Conservation (phyloP, 805 yeast genomes). For the Candida yuanshanica region DNA sequence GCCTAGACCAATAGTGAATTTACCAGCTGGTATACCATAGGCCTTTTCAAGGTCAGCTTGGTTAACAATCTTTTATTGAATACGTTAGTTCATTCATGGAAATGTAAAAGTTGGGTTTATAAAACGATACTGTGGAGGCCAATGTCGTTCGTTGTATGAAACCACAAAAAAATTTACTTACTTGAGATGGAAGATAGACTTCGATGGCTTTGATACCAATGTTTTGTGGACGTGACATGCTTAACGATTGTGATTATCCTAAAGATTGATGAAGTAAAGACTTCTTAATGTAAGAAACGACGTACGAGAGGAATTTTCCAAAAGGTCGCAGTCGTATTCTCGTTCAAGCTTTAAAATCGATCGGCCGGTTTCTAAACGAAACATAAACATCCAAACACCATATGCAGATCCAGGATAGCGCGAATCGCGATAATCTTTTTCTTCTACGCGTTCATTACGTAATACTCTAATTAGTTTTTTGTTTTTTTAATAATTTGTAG, state of each 20-base stretch:
- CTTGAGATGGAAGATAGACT: constrained; percentile 79
- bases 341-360: too few species aligned
- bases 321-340: too few species aligned
- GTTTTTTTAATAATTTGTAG: too few species aligned
- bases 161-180: too few species aligned
- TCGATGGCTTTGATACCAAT: constrained; percentile 97
- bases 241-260: not conserved
- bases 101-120: not conserved
- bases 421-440: too few species aligned
- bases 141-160: too few species aligned
- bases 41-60: constrained; percentile 82
- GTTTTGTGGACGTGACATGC: constrained; percentile 54
- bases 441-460: not conserved
- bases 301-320: not conserved
- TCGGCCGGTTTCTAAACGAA: too few species aligned
- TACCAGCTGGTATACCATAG: constrained; percentile 88
- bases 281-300: not conserved
- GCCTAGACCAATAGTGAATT: constrained; percentile 97
- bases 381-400: not conserved
- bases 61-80: constrained; percentile 60
- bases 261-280: not conserved
- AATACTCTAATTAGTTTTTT: too few species aligned
- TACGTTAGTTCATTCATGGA: not conserved
- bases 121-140: too few species aligned
- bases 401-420: too few species aligned